A percentile compares a stretch with the other conserved stretches of the same genome.
phyloP scores from a whole-genome alignment of 2,329 filamentous ascomycete species.

The Colletotrichum destructivum region DNA sequence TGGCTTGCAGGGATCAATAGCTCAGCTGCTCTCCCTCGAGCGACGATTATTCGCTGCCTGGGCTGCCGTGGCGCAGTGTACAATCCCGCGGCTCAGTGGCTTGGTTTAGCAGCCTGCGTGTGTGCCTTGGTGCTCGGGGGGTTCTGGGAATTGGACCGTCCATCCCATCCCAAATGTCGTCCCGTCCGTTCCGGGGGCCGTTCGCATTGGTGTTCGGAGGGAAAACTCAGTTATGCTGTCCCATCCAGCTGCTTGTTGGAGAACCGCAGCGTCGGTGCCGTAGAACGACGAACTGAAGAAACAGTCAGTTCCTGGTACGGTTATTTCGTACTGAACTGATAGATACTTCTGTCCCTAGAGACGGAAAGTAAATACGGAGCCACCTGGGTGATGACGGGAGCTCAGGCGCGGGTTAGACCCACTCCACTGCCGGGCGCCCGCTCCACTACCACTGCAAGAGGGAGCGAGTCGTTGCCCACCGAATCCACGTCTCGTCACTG shows the following conservation, averaged over 20 bases:
- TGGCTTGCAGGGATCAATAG: slow-evolving; percentile 39
- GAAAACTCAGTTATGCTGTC: background rate
- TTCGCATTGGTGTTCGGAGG: slow-evolving; percentile 7
- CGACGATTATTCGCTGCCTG: slow-evolving; percentile 39
- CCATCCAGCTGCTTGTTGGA: slow-evolving; percentile 1
- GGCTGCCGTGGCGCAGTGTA: slow-evolving; percentile 36
- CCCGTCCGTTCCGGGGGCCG: background rate
- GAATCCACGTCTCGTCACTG: slow-evolving; percentile 41
- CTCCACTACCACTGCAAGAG: slow-evolving; percentile 31
- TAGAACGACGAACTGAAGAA: background rate
- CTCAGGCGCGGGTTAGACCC: slow-evolving; percentile 28
- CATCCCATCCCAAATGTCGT: slow-evolving; percentile 18
- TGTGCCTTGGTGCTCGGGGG: background rate
- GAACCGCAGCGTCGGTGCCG: slow-evolving; percentile 9
- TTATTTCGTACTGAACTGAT: too few relatives aligned
- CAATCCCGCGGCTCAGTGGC: slow-evolving; percentile 36
- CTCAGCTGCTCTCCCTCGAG: slow-evolving; percentile 34
- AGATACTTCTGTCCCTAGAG: too few relatives aligned
- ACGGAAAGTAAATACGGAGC: too few relatives aligned
- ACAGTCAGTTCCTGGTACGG: background rate
- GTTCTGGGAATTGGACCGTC: slow-evolving; percentile 14
- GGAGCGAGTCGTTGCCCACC: slow-evolving; percentile 37
- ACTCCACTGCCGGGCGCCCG: slow-evolving; percentile 22
- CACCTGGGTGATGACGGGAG: slow-evolving; percentile 19
- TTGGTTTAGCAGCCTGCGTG: slow-evolving; percentile 36